These are phyloP conservation scores for Exserohilum rostratum DNA, from an alignment of 2,329 filamentous ascomycete genomes.

Conservation along the genomic window DNA sequence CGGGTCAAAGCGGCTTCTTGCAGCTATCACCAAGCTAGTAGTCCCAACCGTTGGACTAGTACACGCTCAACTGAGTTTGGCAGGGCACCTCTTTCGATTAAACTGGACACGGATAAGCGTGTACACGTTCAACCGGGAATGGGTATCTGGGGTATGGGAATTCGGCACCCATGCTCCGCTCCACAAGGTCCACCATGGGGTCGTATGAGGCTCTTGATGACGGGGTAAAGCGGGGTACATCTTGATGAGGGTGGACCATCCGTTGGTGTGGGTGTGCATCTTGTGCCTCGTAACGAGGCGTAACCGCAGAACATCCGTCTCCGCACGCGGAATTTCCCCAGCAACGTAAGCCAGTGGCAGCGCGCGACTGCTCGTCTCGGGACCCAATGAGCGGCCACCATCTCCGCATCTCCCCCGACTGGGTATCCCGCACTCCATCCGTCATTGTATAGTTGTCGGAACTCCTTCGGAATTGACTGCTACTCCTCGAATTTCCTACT, in stretches of 20 bases:
- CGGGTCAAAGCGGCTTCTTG: too few relatives aligned
- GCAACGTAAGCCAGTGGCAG: background rate
- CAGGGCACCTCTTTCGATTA: too few relatives aligned
- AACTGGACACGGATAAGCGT: background rate
- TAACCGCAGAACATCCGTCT: background rate
- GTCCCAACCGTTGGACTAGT: too few relatives aligned
- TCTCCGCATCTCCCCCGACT: conserved; percentile 6
- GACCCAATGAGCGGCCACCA: conserved; percentile 9
- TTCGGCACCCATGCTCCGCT: background rate
- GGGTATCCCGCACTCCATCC: background rate
- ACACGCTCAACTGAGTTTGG: too few relatives aligned
- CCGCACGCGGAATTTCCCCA: background rate
- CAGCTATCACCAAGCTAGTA: too few relatives aligned
- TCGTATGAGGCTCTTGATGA: conserved; percentile 3
- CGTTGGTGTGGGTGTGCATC: background rate
- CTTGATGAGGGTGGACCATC: background rate
- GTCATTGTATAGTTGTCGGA: background rate
- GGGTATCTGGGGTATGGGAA: background rate
- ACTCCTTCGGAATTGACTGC: conserved; percentile 5
- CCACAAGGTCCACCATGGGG: background rate
- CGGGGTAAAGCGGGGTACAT: conserved; percentile 21
- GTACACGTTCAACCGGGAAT: background rate
- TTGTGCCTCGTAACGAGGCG: conserved; percentile 31
- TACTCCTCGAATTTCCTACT: background rate
- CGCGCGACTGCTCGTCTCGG: conserved; percentile 10